Base-by-base conservation (phyloP, 305 asterid genomes). In the Ajuga reptans region DNA sequence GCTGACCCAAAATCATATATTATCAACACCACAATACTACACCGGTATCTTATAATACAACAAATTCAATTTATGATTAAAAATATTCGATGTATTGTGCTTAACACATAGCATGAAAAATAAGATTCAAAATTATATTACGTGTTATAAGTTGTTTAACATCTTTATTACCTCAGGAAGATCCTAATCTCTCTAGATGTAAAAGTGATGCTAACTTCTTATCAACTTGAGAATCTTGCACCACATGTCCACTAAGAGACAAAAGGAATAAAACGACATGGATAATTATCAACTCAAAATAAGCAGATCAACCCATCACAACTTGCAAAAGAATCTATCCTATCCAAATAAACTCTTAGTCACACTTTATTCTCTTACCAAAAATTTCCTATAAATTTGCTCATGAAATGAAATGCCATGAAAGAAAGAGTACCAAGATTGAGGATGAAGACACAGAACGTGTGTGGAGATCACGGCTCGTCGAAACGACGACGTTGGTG, bases 401-500 rank as follows among this genome's bases (percentile, higher is more conserved):
- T 7, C 74, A 36, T 27, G 36, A n/a, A 34, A 31, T 59, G 17
- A 2, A n/a, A n/a, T n/a, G n/a, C n/a, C 74, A 36, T 27, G 36
- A n/a, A 34, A 31, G 17, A 2, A 21, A 21, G 27, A 21, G 27
- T 2, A 21, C 27, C 2, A 21, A 21, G 27, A 21, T 2, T 54
- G 49, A 60, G 36, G 6, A 83, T 87, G 91, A 79, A 73, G 79
- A 72, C 81, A 64, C 89, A 79, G 18, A 71, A 70, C 39, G 46
- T 56, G 66, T 29, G 77, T 31, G 74, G 69, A 8, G 27, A 21
- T 21, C 27, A 21, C 1, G 2, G 27, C 27, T 21, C 27, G 42
- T 68, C 79, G 9, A 72, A 72, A 55, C 72, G 50, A 33, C 17
- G 61, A 9, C 11, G 62, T 7, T 54, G 75, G 33, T 72, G 78